A percentile compares a stretch with the other conserved stretches of the same genome.
phyloP scores from a whole-genome alignment of 2,329 filamentous ascomycete species.

The Colletotrichum sp. region DNA sequence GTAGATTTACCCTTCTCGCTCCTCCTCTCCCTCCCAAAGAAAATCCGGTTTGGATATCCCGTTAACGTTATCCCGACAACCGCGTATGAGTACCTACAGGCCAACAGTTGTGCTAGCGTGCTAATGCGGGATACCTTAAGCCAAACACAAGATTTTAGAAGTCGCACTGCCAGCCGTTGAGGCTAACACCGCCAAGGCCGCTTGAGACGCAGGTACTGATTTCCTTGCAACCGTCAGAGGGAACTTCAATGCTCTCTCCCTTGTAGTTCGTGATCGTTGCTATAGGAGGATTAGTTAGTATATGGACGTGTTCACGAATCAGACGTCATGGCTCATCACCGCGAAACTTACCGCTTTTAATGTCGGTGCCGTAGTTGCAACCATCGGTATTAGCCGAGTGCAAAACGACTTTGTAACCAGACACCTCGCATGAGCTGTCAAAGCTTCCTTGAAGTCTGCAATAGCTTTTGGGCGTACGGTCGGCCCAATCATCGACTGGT shows the following conservation, averaged over 20 bases:
- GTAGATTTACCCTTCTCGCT: not conserved
- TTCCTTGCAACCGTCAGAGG: not conserved
- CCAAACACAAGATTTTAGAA: not conserved
- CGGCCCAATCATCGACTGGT: not conserved
- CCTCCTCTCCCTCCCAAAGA: not conserved
- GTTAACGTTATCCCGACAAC: not conserved
- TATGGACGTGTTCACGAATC: not conserved
- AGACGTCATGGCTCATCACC: not conserved
- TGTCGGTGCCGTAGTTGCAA: not conserved
- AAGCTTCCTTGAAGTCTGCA: not conserved
- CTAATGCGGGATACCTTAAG: not conserved
- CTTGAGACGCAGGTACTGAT: not conserved
- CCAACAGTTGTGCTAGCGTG: not conserved
- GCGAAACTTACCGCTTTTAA: not conserved
- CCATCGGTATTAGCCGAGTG: not conserved
- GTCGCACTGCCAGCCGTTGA: not conserved
- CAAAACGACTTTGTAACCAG: not conserved
- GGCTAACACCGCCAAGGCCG: not conserved
- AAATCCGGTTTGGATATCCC: not conserved
- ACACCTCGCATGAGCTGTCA: not conserved
- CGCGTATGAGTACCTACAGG: not conserved
- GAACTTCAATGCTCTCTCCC: not conserved
- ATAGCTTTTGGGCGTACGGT: not conserved
- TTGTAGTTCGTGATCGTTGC: not conserved
- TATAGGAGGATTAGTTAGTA: not conserved